Evolutionary conservation across 306 rosid genomes (phyloP), one percentile per base, ranked within the genome.

Genomic region (Lupinus albus): DNA sequence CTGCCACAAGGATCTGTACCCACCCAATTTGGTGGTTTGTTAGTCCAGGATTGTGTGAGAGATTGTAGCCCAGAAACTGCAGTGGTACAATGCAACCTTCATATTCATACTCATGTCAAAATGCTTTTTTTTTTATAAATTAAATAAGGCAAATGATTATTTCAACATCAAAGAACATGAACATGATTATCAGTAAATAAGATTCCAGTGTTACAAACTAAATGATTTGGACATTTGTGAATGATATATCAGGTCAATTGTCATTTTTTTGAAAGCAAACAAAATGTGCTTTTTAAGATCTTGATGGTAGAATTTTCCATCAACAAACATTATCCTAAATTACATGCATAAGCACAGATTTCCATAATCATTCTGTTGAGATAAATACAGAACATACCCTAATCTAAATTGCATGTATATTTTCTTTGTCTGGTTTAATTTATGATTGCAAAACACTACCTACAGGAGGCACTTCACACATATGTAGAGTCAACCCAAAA

Each of bases 1-100:
- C 65, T n/a, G 25, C 77, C 85, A 51, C 85, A 82, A 53, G 85
- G 85, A 70, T 82, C 85, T 1, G 17, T 0, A 10, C 80, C 85
- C 41, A 61, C 85, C 85, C 85, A 82, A 52, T 0, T 74, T 65
- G 69, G 51, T 61, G 85, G 85, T 68, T 48, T 81, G 69, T 78
- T 78, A 18, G 38, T 41, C 85, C 85, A 82, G 7, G 71, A 73
- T 70, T 62, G 61, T 15, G 68, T 48, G 4, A 82, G 59, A 66
- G 78, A 56, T 48, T 60, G 50, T 32, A 82, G 70, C 32, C 66
- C 82, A 47, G 41, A 38, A 74, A 47, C 85, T 82, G 72, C 69
- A 78, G 49, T 36, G 36, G n/a, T 3, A 44, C 50, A 48, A 28
- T 39, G 32, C 18, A 62, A 54, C 64, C 15, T 44, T 42, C 21